Evolutionary conservation across 352 stramenopile species (phyloP).

Genomic region (Phytophthora syringae): DNA sequence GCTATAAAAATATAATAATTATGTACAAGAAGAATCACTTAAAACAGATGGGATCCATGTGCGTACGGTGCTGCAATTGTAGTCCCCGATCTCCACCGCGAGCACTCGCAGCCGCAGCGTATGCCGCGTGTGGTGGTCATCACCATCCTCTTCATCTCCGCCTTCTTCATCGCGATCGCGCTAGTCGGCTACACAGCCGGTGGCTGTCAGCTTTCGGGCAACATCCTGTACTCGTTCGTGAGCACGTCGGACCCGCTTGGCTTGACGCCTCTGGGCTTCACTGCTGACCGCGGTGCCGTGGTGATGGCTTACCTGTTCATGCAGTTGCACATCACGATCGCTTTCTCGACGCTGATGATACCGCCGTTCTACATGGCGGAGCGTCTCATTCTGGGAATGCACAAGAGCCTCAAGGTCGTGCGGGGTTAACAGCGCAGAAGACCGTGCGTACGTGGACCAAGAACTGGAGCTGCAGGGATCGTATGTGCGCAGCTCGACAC

Average conservation of each 20-base stretch:
- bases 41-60: no score
- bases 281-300: no score
- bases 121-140: no score
- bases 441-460: slow-evolving; percentile 26
- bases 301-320: no score
- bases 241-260: slow-evolving; percentile 30
- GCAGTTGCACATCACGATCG: no score
- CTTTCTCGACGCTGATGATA: no score
- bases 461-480: slow-evolving; percentile 41
- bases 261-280: slow-evolving; percentile 35
- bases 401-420: slow-evolving; percentile 42
- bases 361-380: no score
- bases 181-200: slow-evolving; percentile 47
- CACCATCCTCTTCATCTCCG: no score
- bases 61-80: slow-evolving; percentile 64
- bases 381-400: no score
- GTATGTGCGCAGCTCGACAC: slow-evolving; percentile 43
- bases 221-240: slow-evolving; percentile 64
- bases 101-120: no score
- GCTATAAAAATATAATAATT: no score
- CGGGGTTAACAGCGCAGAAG: slow-evolving; percentile 28
- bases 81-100: slow-evolving; percentile 57
- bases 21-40: no score
- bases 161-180: slow-evolving; percentile 53
- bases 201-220: slow-evolving; percentile 62